These are phyloP conservation scores for Bacidia rubella DNA, from an alignment of 495 filamentous ascomycete genomes.

Conservation along the genomic window DNA sequence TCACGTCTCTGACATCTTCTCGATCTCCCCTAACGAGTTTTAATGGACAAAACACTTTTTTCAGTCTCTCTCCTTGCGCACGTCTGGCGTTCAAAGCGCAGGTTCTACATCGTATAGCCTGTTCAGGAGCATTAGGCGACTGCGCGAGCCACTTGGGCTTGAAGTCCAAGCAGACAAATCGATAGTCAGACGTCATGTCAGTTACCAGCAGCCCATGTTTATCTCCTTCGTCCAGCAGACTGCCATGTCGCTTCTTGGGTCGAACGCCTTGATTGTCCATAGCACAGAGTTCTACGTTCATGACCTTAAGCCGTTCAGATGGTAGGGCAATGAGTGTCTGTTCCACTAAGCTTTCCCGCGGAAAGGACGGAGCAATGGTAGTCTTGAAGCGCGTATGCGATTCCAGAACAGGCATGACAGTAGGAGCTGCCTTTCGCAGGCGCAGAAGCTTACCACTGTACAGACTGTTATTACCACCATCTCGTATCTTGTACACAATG, in stretches of 20 bases:
- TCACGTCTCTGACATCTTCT: constrained; percentile 24
- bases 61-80: constrained; percentile 6
- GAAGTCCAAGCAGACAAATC: constrained; percentile 63
- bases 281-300: constrained; percentile 36
- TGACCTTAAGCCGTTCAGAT: constrained; percentile 28
- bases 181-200: constrained; percentile 66
- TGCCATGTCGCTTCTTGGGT: constrained; percentile 36
- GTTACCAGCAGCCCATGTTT: constrained; percentile 58
- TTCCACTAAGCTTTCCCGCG: constrained; percentile 42
- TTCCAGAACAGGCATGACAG: constrained; percentile 37
- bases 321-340: constrained; percentile 44
- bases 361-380: constrained; percentile 44
- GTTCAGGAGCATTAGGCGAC: constrained; percentile 58
- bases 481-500: constrained; percentile 45
- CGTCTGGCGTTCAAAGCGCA: constrained; percentile 58
- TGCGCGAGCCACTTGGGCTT: constrained; percentile 93
- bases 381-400: constrained; percentile 45
- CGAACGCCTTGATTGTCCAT: constrained; percentile 25
- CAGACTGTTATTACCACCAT: neutral
- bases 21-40: constrained; percentile 35
- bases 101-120: constrained; percentile 62
- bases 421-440: constrained; percentile 48
- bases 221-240: constrained; percentile 45
- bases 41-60: constrained; percentile 40
- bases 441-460: constrained; percentile 45